Conservation (phyloP, 192 early-diverging fungal species). For the Backusella circina region DNA sequence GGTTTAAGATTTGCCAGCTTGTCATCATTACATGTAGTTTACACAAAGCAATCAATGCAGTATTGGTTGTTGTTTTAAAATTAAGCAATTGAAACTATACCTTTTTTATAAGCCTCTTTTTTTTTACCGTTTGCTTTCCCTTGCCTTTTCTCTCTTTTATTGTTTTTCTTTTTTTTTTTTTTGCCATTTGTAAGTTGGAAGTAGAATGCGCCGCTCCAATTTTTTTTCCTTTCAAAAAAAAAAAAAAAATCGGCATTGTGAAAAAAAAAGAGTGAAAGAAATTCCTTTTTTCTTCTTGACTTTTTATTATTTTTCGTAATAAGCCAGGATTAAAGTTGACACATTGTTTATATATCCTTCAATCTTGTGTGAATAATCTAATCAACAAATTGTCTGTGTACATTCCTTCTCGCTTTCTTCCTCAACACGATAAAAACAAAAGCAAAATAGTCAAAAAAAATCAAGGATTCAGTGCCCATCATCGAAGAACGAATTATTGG, state of each 20-base stretch:
- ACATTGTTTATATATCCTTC: background rate
- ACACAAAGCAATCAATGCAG: background rate
- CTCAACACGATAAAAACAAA: background rate
- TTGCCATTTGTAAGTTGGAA: background rate
- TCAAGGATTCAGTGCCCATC: background rate
- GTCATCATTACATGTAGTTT: background rate
- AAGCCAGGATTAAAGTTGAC: background rate
- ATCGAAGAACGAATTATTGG: conserved; percentile 5
- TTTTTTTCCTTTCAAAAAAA: background rate
- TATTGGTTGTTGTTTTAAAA: too few relatives aligned
- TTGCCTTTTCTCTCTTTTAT: background rate
- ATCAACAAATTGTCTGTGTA: background rate
- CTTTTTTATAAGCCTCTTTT: background rate
- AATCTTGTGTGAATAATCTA: background rate
- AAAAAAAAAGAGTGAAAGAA: background rate
- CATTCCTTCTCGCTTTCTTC: background rate
- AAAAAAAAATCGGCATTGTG: background rate
- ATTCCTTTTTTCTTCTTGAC: background rate
- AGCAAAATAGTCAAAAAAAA: background rate
- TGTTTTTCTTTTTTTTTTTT: background rate
- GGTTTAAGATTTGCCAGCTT: background rate
- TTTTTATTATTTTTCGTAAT: background rate
- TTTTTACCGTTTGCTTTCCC: background rate
- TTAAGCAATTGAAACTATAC: background rate
- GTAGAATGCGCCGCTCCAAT: background rate